Percentiles rank a stretch among this genome's conserved stretches.
These are phyloP conservation scores for Tetrapisispora iriomotensis DNA, from an alignment of 805 yeast genomes.

Conservation along the genomic window DNA sequence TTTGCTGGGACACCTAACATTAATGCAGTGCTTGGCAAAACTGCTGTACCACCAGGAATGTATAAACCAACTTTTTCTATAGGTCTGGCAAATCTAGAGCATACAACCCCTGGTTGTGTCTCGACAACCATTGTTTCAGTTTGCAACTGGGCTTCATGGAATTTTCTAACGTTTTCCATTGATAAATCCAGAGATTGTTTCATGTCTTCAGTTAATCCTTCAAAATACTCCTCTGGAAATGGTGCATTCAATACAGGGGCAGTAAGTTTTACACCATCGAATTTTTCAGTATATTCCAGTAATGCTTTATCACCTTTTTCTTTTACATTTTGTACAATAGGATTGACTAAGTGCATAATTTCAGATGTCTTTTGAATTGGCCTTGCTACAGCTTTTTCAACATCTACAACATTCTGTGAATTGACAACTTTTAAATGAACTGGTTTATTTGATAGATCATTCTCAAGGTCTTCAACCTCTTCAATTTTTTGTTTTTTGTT, in stretches of 20 bases:
- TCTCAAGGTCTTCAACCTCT: slow-evolving; percentile 9
- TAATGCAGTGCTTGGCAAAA: slow-evolving; percentile 92
- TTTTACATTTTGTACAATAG: slow-evolving; percentile 74
- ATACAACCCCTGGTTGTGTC: slow-evolving; percentile 86
- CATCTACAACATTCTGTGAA: slow-evolving; percentile 28
- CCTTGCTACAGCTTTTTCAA: slow-evolving; percentile 62
- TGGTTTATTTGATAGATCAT: slow-evolving; percentile 12
- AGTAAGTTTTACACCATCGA: slow-evolving; percentile 69
- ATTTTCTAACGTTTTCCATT: slow-evolving; percentile 75
- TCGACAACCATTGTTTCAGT: slow-evolving; percentile 68
- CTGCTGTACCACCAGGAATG: slow-evolving; percentile 98
- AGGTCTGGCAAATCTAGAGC: slow-evolving; percentile 92
- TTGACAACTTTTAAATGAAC: slow-evolving; percentile 21
- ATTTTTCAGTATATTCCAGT: slow-evolving; percentile 80
- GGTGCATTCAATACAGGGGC: slow-evolving; percentile 82
- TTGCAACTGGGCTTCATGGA: slow-evolving; percentile 89
- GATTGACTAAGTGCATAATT: slow-evolving; percentile 85
- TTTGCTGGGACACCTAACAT: slow-evolving; percentile 98
- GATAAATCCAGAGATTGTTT: slow-evolving; percentile 83
- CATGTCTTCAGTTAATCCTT: slow-evolving; percentile 60
- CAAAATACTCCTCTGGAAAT: slow-evolving; percentile 68
- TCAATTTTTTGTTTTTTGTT: slow-evolving; percentile 16
- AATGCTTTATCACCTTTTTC: slow-evolving; percentile 77
- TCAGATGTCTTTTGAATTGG: slow-evolving; percentile 94
- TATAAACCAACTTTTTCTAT: slow-evolving; percentile 91